Evolutionary conservation across 176 grass and related monocot species (phyloP).

Genomic region (Carex kokanica): DNA sequence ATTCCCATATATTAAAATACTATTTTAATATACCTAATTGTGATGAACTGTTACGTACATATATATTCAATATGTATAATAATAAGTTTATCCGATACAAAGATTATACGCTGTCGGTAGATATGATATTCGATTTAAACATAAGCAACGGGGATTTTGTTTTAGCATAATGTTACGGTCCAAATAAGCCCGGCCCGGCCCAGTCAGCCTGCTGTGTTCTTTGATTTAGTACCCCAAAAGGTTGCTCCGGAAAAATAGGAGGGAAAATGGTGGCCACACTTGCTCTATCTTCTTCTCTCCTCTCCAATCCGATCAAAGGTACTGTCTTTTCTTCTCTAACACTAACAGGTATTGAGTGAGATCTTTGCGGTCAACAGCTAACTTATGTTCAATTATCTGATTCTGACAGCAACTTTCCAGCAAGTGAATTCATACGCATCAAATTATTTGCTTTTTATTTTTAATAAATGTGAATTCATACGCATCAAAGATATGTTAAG

Average conservation of each 20-base stretch:
- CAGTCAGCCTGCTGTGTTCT: neutral
- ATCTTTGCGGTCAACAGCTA: neutral
- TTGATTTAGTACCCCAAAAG: neutral
- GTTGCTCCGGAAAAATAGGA: neutral
- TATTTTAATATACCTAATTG: no score
- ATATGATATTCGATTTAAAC: no score
- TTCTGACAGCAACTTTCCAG: neutral
- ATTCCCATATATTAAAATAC: no score
- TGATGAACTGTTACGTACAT: no score
- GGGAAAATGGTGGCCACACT: constrained; percentile 21
- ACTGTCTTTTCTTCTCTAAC: neutral
- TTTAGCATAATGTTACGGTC: neutral
- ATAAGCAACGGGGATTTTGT: no score
- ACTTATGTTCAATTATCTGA: neutral
- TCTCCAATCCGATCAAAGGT: constrained; percentile 6
- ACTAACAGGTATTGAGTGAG: neutral
- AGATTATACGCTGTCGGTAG: no score
- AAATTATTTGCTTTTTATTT: neutral
- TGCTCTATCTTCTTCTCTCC: constrained; percentile 26
- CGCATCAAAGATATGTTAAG: neutral
- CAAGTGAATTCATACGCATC: neutral
- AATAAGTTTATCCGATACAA: no score
- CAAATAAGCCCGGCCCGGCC: neutral
- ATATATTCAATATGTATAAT: no score
- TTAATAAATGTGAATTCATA: neutral